A percentile compares a stretch with the other conserved stretches of the same genome.
These are phyloP conservation scores for Paxillus ammoniavirescens DNA, from an alignment of 768 basidiomycete genomes.

Conservation along the genomic window DNA sequence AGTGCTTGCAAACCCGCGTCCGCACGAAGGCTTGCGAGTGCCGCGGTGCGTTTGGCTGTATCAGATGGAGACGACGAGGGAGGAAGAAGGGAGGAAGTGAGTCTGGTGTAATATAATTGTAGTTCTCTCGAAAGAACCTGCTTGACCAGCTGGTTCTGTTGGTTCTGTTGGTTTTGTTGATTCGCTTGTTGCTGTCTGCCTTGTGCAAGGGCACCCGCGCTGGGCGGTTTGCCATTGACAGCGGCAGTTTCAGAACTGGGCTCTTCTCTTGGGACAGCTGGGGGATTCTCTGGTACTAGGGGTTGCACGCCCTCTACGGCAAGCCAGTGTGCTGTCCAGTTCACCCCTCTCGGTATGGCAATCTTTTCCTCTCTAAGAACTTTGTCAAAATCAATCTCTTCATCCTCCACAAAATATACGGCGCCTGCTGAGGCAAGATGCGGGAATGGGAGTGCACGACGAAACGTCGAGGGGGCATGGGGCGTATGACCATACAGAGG, in stretches of 20 bases:
- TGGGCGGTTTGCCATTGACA: slow-evolving; percentile 25
- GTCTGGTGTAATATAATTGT: slow-evolving; percentile 90
- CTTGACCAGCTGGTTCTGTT: slow-evolving; percentile 79
- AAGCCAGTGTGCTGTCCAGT: slow-evolving; percentile 96
- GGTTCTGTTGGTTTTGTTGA: slow-evolving; percentile 52
- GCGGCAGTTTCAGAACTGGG: slow-evolving; percentile 28
- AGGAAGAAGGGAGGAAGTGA: slow-evolving; percentile 82
- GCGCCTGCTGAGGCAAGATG: slow-evolving; percentile 52
- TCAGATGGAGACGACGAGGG: slow-evolving; percentile 47
- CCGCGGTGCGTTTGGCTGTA: slow-evolving; percentile 76
- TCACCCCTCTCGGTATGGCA: slow-evolving; percentile 72
- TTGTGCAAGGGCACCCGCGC: slow-evolving; percentile 19
- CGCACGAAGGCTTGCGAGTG: slow-evolving; percentile 81
- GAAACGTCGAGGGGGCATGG: slow-evolving; percentile 32
- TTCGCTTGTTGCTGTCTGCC: slow-evolving; percentile 29
- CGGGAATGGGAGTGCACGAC: slow-evolving; percentile 47
- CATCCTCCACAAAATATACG: slow-evolving; percentile 94
- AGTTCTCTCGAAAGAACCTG: slow-evolving; percentile 92
- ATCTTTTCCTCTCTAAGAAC: slow-evolving; percentile 86
- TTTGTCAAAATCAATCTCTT: slow-evolving; percentile 95
- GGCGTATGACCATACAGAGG: slow-evolving; percentile 73
- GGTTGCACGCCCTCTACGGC: slow-evolving; percentile 98
- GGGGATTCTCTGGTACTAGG: slow-evolving; percentile 92
- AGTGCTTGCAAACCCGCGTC: slow-evolving; percentile 93
- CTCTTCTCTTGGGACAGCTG: slow-evolving; percentile 67